Evolutionary conservation across 2,329 filamentous ascomycete genomes (phyloP).

Genomic region (Colletotrichum plurivorum): DNA sequence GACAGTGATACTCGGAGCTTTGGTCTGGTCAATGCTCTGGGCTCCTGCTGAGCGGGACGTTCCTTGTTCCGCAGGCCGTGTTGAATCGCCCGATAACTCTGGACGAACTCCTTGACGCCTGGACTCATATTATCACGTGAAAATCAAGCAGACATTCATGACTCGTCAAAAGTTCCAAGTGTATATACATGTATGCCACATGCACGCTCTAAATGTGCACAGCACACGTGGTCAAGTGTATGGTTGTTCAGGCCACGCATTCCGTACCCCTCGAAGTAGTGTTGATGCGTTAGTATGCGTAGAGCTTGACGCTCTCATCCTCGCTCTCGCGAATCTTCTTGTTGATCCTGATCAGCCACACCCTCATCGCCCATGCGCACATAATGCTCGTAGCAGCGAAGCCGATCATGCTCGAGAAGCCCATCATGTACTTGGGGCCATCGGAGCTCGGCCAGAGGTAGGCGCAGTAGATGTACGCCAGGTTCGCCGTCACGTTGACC

Average conservation of each 20-base stretch:
- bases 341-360: constrained; percentile 42
- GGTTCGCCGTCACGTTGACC: constrained; percentile 68
- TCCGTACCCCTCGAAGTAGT: no score
- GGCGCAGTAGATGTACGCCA: constrained; percentile 69
- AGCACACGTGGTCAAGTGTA: no score
- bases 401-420: constrained; percentile 78
- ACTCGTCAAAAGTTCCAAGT: no score
- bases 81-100: not conserved
- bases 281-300: constrained; percentile 40
- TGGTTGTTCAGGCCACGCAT: no score
- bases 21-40: no score
- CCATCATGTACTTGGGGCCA: constrained; percentile 63
- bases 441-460: constrained; percentile 65
- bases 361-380: constrained; percentile 40
- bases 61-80: not conserved
- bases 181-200: no score
- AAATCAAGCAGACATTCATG: no score
- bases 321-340: constrained; percentile 42
- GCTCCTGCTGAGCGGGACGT: no score
- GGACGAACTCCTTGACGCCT: no score
- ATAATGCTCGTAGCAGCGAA: constrained; percentile 30
- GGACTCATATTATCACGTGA: no score
- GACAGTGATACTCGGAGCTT: no score
- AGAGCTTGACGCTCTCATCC: constrained; percentile 41
- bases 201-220: no score